Conservation (phyloP, 2,329 filamentous ascomycete genomes). For the Akanthomyces dipterigenus region DNA sequence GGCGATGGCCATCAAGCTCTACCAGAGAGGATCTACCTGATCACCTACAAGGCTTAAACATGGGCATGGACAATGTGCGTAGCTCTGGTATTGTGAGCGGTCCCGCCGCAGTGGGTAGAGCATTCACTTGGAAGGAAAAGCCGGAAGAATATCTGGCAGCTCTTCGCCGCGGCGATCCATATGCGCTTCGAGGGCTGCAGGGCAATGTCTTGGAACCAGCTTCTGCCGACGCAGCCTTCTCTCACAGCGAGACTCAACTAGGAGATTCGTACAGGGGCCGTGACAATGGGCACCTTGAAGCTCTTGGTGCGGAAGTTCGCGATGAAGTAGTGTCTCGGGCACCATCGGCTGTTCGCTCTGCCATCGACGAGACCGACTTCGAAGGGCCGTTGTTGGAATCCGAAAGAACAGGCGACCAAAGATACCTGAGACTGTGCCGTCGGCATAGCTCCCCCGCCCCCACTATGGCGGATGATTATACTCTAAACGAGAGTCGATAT, state of each 20-base stretch:
- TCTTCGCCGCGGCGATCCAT: conserved; percentile 30
- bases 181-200: conserved; percentile 19
- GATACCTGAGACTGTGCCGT: conserved; percentile 48
- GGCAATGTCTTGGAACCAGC: not conserved
- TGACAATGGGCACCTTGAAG: conserved; percentile 22
- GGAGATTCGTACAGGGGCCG: conserved; percentile 18
- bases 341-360: conserved; percentile 52
- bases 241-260: conserved; percentile 17
- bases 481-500: conserved; percentile 54
- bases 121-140: conserved; percentile 59
- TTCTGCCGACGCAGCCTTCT: conserved; percentile 18
- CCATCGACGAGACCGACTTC: conserved; percentile 53
- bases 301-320: conserved; percentile 35
- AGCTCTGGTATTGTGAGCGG: conserved; percentile 25
- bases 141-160: conserved; percentile 50
- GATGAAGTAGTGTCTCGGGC: conserved; percentile 36
- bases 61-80: conserved; percentile 14
- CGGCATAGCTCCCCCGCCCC: conserved; percentile 50
- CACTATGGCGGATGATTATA: conserved; percentile 22
- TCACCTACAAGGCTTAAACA: conserved; percentile 12
- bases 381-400: conserved; percentile 45
- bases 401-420: conserved; percentile 38
- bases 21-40: conserved; percentile 46
- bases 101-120: conserved; percentile 37
- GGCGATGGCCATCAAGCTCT: conserved; percentile 41